Evolutionary conservation across 2,329 filamentous ascomycete genomes (phyloP), one percentile per base, ranked within the genome.

Genomic region (Xylaria multiplex): DNA sequence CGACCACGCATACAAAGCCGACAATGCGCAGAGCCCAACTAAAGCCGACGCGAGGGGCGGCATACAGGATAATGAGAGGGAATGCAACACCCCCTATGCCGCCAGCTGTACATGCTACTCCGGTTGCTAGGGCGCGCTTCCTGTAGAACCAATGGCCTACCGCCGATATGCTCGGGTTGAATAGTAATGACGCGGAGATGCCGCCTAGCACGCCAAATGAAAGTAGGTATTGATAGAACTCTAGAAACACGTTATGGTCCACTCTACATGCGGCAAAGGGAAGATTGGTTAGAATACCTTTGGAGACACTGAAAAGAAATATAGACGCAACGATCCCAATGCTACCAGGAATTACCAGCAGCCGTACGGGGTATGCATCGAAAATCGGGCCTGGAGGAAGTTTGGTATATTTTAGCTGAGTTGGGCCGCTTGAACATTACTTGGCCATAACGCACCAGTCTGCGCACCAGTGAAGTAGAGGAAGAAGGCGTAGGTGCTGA

Each of bases 401-500:
- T 35, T 66, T 16, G 13, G n/a, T 19, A 27, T 55, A 6, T 24
- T 27, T 65, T 55, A 63, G 59, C 27, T 40, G 24, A 40, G 16
- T n/a, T 37, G 16, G 16, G 19, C 53, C 13, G 22, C 45, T 6
- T 24, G 35, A 49, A 14, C 16, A 19, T 7, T 45, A 3, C 24
- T 43, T 8, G 11, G 11, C 13, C 7, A 19, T 24, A 55, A 63
- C 64, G 37, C 53, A 67, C 64, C 64, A 7, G 59, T 67, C 16
- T 67, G 65, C 19, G 65, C 61, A 24, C 61, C 65, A 6, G 57
- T 64, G n/a, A 67, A 67, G 45, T 67, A 67, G 40, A 67, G 65
- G 27, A 67, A 67, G 57, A 67, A 67, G 40, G 61, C 65, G n/a
- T 67, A 67, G 2, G 65, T 64, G 61, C 65, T 67, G 61, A 67